Evolutionary conservation across 768 basidiomycete genomes (phyloP).

Genomic region (Lactarius pseudohatsudake): DNA sequence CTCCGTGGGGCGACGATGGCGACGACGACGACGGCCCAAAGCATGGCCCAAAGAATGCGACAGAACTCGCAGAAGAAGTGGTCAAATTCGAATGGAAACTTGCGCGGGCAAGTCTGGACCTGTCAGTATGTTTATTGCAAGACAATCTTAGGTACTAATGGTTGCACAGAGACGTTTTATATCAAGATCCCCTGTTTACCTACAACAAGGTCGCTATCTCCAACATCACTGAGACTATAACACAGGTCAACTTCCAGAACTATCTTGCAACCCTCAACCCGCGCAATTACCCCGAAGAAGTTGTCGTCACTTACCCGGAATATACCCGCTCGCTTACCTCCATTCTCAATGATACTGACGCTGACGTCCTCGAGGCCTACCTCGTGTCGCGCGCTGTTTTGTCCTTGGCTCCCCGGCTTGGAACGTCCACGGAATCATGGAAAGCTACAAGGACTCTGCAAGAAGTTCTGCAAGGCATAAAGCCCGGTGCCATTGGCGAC

Average conservation of each 20-base stretch:
- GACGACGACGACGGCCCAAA: conserved; percentile 42
- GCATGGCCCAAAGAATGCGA: conserved; percentile 55
- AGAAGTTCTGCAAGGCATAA: conserved; percentile 78
- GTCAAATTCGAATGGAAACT: conserved; percentile 77
- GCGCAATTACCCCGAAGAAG: conserved; percentile 66
- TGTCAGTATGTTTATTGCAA: conserved; percentile 45
- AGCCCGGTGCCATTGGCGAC: conserved; percentile 82
- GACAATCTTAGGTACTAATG: conserved; percentile 11
- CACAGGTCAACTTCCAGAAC: conserved; percentile 77
- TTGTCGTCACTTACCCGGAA: conserved; percentile 81
- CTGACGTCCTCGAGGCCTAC: conserved; percentile 82
- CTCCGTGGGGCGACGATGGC: conserved; percentile 68
- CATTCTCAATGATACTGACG: conserved; percentile 64
- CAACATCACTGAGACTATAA: conserved; percentile 65
- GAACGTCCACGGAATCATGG: conserved; percentile 75
- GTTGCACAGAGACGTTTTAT: conserved; percentile 55
- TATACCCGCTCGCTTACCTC: conserved; percentile 67
- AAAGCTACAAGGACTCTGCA: conserved; percentile 66
- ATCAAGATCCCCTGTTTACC: conserved; percentile 78
- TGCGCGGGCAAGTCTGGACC: conserved; percentile 76
- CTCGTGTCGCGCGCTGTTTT: conserved; percentile 77
- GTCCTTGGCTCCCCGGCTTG: conserved; percentile 66
- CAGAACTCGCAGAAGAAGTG: conserved; percentile 65
- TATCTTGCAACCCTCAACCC: conserved; percentile 87
- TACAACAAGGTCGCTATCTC: conserved; percentile 82